phyloP scores from a whole-genome alignment of 805 yeast genomes.

The Clavispora vitiphila region DNA sequence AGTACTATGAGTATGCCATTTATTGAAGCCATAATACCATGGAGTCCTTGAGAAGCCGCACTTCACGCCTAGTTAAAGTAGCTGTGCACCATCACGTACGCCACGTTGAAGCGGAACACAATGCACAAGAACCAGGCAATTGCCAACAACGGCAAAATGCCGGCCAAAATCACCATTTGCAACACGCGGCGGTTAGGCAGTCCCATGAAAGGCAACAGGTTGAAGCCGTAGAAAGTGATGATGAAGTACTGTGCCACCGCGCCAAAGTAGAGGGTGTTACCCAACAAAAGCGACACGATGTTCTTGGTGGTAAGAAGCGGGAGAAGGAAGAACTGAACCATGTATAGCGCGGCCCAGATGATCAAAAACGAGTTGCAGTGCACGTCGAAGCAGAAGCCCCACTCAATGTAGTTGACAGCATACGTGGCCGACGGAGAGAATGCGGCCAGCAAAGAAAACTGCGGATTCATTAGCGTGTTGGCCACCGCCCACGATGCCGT shows the following conservation, averaged over 20 bases:
- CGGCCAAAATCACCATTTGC: slow-evolving; percentile 55
- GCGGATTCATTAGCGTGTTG: slow-evolving; percentile 52
- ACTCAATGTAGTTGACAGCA: slow-evolving; percentile 52
- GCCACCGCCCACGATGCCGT: slow-evolving; percentile 71
- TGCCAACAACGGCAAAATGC: slow-evolving; percentile 60
- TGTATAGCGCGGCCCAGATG: slow-evolving; percentile 43
- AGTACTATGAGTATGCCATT: neutral
- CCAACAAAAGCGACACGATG: slow-evolving; percentile 66
- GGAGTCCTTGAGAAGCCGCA: too few relatives aligned
- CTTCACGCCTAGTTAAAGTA: slow-evolving; percentile 35
- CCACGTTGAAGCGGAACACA: slow-evolving; percentile 66
- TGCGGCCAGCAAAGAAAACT: slow-evolving; percentile 8
- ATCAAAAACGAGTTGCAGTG: slow-evolving; percentile 62
- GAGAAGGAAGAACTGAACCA: slow-evolving; percentile 25
- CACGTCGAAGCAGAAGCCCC: slow-evolving; percentile 93
- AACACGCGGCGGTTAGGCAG: slow-evolving; percentile 31
- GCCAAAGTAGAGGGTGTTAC: slow-evolving; percentile 69
- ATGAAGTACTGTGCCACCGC: slow-evolving; percentile 73
- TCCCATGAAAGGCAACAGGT: slow-evolving; percentile 34
- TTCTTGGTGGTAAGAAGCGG: slow-evolving; percentile 65
- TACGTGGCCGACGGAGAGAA: slow-evolving; percentile 8
- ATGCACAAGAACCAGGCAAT: slow-evolving; percentile 55
- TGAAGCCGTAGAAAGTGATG: slow-evolving; percentile 84
- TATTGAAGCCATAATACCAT: too few relatives aligned
- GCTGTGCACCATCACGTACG: slow-evolving; percentile 54